These are phyloP conservation scores for Hanseniaspora occidentalis DNA, from an alignment of 805 yeast genomes.

Conservation along the genomic window DNA sequence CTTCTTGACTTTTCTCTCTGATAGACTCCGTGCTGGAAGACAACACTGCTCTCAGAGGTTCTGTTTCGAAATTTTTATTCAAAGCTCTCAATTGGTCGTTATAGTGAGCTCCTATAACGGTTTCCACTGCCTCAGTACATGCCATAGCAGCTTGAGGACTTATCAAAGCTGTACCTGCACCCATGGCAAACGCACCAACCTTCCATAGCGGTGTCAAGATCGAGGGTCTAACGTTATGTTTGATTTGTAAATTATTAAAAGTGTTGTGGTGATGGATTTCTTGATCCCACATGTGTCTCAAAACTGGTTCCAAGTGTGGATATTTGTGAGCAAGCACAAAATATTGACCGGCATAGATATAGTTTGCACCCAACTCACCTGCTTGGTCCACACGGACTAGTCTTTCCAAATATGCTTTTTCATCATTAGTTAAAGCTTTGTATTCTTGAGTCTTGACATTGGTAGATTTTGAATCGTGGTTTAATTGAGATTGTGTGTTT, in stretches of 20 bases:
- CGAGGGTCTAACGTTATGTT: constrained; percentile 82
- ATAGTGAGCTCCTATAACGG: constrained; percentile 94
- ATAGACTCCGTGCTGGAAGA: neutral
- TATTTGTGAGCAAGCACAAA: constrained; percentile 54
- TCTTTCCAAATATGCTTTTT: constrained; percentile 57
- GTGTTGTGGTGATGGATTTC: constrained; percentile 84
- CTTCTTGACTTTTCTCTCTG: constrained; percentile 31
- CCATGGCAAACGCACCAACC: constrained; percentile 76
- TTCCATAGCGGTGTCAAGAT: constrained; percentile 89
- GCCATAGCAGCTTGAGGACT: constrained; percentile 99
- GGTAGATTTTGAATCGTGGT: neutral
- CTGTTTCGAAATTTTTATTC: constrained; percentile 47
- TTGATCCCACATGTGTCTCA: constrained; percentile 97
- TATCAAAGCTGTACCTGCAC: constrained; percentile 72
- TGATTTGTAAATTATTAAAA: constrained; percentile 63
- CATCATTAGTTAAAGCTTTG: constrained; percentile 33
- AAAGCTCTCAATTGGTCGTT: constrained; percentile 77
- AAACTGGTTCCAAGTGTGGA: constrained; percentile 66
- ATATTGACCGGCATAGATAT: constrained; percentile 86
- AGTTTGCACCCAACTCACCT: constrained; percentile 93
- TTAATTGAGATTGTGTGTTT: neutral
- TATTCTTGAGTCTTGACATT: constrained; percentile 2
- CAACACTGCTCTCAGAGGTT: neutral
- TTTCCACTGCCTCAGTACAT: constrained; percentile 96
- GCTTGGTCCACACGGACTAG: constrained; percentile 92